Conservation (phyloP, 441 rosid species). For the Corymbia citriodora region DNA sequence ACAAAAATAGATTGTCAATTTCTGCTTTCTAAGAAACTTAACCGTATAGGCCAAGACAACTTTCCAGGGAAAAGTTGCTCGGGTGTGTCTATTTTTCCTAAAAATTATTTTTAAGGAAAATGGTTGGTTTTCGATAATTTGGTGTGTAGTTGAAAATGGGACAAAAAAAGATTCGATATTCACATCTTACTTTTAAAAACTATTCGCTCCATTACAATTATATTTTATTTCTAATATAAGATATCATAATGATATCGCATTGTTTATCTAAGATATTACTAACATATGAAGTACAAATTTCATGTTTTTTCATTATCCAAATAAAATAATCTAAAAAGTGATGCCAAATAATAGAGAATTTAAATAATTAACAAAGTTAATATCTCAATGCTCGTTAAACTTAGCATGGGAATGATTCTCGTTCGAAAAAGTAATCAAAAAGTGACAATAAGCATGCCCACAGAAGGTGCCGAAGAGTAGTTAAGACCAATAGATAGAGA, state of each 20-base stretch:
- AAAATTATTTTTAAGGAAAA: too few species aligned
- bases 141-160: neutral
- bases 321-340: neutral
- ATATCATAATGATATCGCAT: neutral
- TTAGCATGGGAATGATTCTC: neutral
- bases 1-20: neutral
- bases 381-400: neutral
- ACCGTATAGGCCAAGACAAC: neutral
- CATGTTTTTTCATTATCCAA: neutral
- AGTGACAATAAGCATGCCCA: neutral
- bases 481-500: neutral
- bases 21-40: neutral
- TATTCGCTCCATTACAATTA: neutral
- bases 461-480: neutral
- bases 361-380: neutral
- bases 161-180: neutral
- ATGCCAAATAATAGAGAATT: neutral
- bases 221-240: too few species aligned
- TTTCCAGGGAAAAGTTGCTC: neutral
- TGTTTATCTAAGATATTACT: neutral
- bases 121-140: fast-evolving
- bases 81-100: neutral
- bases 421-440: neutral
- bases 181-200: neutral
- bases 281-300: neutral